These are phyloP conservation scores for Emydomyces testavorans DNA, from an alignment of 2,329 filamentous ascomycete genomes.

Conservation along the genomic window DNA sequence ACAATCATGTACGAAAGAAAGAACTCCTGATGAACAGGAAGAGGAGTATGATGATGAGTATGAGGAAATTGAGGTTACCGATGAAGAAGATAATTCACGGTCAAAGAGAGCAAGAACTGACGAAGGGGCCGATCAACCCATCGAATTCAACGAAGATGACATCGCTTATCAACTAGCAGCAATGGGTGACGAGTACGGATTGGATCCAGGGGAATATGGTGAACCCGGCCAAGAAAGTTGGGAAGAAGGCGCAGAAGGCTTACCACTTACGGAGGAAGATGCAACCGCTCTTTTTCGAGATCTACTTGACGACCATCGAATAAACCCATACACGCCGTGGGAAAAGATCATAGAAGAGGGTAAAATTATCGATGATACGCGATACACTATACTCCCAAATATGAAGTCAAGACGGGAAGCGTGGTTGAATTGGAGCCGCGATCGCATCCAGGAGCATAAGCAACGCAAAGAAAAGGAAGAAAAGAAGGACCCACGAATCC, in stretches of 20 bases:
- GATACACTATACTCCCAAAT: slow-evolving; percentile 72
- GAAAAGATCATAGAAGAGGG: slow-evolving; percentile 78
- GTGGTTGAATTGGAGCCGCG: slow-evolving; percentile 73
- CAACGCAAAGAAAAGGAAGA: slow-evolving; percentile 62
- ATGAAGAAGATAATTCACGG: slow-evolving; percentile 43
- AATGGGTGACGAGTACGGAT: slow-evolving; percentile 75
- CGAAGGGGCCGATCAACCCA: slow-evolving; percentile 37
- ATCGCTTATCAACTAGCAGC: slow-evolving; percentile 83
- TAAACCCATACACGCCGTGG: slow-evolving; percentile 86
- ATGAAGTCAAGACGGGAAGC: slow-evolving; percentile 71
- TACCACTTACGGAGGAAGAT: slow-evolving; percentile 63
- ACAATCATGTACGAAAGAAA: background rate
- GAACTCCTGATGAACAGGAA: slow-evolving; percentile 17
- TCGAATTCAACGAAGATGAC: slow-evolving; percentile 89
- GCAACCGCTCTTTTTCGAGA: slow-evolving; percentile 70
- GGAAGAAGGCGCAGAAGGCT: slow-evolving; percentile 55
- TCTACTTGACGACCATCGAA: slow-evolving; percentile 66
- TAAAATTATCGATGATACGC: slow-evolving; percentile 67
- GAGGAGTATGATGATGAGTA: slow-evolving; percentile 57
- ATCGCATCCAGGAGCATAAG: slow-evolving; percentile 60
- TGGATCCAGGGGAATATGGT: slow-evolving; percentile 66
- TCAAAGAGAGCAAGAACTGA: slow-evolving; percentile 44
- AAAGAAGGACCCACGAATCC: slow-evolving; percentile 70
- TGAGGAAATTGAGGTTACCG: slow-evolving; percentile 64
- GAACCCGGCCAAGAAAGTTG: slow-evolving; percentile 43